Conservation (phyloP, 371 early-diverging fungal genomes). For the Mucor piriformis region DNA sequence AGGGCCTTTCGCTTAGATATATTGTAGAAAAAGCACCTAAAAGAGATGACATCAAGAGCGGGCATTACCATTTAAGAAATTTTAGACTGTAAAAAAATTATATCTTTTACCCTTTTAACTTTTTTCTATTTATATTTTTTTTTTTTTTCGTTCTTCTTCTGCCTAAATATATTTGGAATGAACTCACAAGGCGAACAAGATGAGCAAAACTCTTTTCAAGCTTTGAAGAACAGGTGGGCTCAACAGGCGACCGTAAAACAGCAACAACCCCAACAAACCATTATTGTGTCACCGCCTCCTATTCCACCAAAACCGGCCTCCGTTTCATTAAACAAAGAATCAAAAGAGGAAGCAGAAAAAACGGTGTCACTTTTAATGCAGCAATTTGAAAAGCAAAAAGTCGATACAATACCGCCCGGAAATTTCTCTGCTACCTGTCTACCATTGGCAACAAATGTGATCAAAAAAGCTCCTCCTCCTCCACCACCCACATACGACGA, state of each 20-base stretch:
- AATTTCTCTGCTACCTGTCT: conserved; percentile 6
- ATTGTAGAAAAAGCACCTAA: neutral
- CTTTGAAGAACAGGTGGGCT: conserved; percentile 27
- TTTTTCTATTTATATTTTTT: neutral
- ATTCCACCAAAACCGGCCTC: conserved; percentile 31
- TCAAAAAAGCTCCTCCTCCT: conserved; percentile 1
- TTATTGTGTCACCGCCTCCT: conserved; percentile 17
- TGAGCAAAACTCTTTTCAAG: conserved; percentile 28
- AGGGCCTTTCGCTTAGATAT: too few species aligned
- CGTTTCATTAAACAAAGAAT: neutral
- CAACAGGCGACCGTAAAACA: conserved; percentile 13
- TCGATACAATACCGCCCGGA: conserved; percentile 5
- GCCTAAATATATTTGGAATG: neutral
- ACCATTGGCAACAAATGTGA: neutral
- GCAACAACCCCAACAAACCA: neutral
- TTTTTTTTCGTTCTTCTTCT: neutral
- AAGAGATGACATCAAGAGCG: conserved; percentile 1
- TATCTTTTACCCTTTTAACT: neutral
- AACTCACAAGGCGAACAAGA: conserved; percentile 5
- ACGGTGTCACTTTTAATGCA: conserved; percentile 12
- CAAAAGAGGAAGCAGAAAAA: neutral
- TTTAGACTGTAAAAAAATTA: neutral
- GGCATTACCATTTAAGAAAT: neutral
- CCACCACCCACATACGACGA: neutral
- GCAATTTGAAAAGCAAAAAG: conserved; percentile 13